A percentile compares a stretch with the other conserved stretches of the same genome.
phyloP scores from a whole-genome alignment of 768 basidiomycete genomes.

The Piloderma croceum region DNA sequence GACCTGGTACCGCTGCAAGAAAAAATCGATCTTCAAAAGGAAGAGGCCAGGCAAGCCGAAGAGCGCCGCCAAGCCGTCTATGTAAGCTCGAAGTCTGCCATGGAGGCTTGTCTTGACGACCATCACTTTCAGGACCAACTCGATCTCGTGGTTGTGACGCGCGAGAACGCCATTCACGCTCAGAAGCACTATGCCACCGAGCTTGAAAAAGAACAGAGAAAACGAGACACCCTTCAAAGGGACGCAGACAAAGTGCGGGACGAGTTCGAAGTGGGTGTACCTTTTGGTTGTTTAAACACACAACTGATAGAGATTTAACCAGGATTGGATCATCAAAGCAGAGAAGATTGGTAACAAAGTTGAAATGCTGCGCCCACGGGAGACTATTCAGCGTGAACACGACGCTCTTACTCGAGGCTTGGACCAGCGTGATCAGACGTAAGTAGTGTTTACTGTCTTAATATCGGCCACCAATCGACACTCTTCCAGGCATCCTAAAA shows the following conservation, averaged over 20 bases:
- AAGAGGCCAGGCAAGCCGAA: slow-evolving; percentile 28
- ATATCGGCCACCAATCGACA: too few species aligned
- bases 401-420: too few species aligned
- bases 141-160: slow-evolving; percentile 40
- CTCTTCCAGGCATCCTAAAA: not conserved
- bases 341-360: too few species aligned
- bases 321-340: too few species aligned
- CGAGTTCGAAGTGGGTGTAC: too few species aligned
- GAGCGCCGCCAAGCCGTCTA: slow-evolving; percentile 34
- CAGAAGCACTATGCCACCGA: slow-evolving; percentile 48
- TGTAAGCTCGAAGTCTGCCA: slow-evolving; percentile 32
- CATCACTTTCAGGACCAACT: slow-evolving; percentile 40
- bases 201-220: slow-evolving; percentile 42
- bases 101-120: not conserved
- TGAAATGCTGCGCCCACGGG: too few species aligned
- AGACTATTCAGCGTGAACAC: too few species aligned
- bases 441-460: too few species aligned
- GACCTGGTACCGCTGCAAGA: slow-evolving; percentile 38
- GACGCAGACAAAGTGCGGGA: too few species aligned
- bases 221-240: slow-evolving; percentile 6
- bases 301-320: too few species aligned
- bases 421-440: too few species aligned
- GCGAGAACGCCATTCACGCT: slow-evolving; percentile 45
- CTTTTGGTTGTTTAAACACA: too few species aligned
- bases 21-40: slow-evolving; percentile 34